Evolutionary conservation across 805 yeast genomes (phyloP).

Genomic region (Candida takata): DNA sequence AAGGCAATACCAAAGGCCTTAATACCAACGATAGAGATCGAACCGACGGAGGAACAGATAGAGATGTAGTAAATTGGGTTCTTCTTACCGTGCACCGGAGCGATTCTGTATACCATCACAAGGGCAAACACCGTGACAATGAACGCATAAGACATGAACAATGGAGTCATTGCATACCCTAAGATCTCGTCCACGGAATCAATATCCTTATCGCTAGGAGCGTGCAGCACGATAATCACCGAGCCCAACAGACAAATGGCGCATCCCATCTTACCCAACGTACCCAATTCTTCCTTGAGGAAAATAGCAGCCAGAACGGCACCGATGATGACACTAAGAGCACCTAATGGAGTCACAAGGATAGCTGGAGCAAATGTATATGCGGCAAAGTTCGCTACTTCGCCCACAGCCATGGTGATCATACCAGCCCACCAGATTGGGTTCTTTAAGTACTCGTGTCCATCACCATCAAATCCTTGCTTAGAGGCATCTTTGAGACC

Average conservation of each 20-base stretch:
- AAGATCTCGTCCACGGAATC: conserved; percentile 84
- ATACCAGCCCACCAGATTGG: conserved; percentile 97
- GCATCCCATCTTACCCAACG: conserved; percentile 87
- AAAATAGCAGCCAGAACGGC: conserved; percentile 85
- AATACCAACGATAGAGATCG: conserved; percentile 85
- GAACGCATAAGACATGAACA: conserved; percentile 59
- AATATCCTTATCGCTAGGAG: conserved; percentile 90
- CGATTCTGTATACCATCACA: conserved; percentile 77
- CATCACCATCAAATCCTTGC: conserved; percentile 62
- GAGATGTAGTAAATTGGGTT: conserved; percentile 88
- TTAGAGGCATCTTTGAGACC: conserved; percentile 69
- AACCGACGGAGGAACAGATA: conserved; percentile 85
- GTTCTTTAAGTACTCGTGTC: conserved; percentile 69
- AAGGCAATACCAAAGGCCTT: conserved; percentile 91
- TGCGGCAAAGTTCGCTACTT: conserved; percentile 88
- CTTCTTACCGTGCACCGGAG: conserved; percentile 69
- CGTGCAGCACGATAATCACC: conserved; percentile 81
- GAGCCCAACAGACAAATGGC: conserved; percentile 86
- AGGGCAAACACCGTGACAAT: conserved; percentile 60
- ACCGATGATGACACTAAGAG: conserved; percentile 83
- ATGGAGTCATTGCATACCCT: conserved; percentile 71
- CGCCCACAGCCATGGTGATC: conserved; percentile 85
- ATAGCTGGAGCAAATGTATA: conserved; percentile 94
- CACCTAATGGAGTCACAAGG: conserved; percentile 87
- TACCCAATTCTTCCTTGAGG: conserved; percentile 79